phyloP scores from a whole-genome alignment of 805 yeast genomes.

The Starmerella kuoi region DNA sequence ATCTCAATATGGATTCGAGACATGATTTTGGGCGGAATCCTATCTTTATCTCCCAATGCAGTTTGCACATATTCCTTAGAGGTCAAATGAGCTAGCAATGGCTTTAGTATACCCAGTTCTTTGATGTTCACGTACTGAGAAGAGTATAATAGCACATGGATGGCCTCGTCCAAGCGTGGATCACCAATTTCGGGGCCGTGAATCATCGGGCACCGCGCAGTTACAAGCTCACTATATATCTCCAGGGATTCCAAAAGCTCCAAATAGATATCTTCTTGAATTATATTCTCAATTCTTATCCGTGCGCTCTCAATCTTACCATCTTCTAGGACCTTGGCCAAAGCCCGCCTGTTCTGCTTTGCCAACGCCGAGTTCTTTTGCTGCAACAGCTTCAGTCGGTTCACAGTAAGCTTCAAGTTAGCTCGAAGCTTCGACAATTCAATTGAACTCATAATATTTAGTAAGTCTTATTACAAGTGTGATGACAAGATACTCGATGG shows the following conservation, averaged over 20 bases:
- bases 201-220: conserved; percentile 60
- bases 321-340: conserved; percentile 55
- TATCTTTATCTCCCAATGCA: conserved; percentile 41
- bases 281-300: conserved; percentile 71
- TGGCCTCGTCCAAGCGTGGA: conserved; percentile 50
- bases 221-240: conserved; percentile 64
- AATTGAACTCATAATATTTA: conserved; percentile 17
- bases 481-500: no score
- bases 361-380: conserved; percentile 63
- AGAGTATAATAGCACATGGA: conserved; percentile 53
- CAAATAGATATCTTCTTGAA: conserved; percentile 66
- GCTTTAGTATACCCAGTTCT: conserved; percentile 52
- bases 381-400: conserved; percentile 57
- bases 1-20: conserved; percentile 53
- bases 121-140: conserved; percentile 65
- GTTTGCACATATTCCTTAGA: conserved; percentile 53
- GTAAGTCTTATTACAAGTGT: no score
- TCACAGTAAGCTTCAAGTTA: conserved; percentile 46
- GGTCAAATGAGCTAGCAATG: conserved; percentile 47
- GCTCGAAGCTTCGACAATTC: conserved; percentile 18
- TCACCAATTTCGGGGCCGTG: conserved; percentile 25
- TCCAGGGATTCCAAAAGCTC: conserved; percentile 72
- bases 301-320: conserved; percentile 75
- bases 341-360: conserved; percentile 55
- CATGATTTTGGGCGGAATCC: conserved; percentile 57